Conservation (phyloP, 2,329 filamentous ascomycete genomes). For the Nemania bipapillata region DNA sequence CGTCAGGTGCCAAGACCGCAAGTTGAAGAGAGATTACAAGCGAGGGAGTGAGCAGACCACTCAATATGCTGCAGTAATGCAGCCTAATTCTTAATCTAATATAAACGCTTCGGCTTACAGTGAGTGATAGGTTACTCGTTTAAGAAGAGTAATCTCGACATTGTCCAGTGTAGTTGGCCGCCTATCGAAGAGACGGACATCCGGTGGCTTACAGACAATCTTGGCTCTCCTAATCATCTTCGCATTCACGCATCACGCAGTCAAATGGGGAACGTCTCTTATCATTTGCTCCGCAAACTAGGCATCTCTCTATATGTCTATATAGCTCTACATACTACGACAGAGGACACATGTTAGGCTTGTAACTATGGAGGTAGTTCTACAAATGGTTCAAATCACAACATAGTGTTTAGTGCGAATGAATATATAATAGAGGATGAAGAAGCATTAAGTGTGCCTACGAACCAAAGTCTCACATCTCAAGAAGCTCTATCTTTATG, state of each 20-base stretch:
- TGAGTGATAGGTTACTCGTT: background rate
- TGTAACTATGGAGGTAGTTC: background rate
- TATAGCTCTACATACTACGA: background rate
- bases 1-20: slow-evolving; percentile 8
- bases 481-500: no score
- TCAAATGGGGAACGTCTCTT: background rate
- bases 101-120: background rate
- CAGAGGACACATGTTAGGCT: background rate
- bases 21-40: background rate
- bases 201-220: background rate
- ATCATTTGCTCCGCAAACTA: background rate
- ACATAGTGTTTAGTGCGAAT: background rate
- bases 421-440: background rate
- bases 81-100: slow-evolving; percentile 5
- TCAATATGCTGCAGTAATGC: background rate
- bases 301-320: background rate
- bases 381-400: background rate
- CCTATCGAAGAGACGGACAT: background rate
- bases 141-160: background rate
- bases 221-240: background rate
- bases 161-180: background rate
- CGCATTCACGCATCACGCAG: background rate
- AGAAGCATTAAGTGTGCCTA: background rate
- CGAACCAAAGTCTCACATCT: no score
- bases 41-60: background rate